Evolutionary conservation across 2,329 filamentous ascomycete genomes (phyloP).

Genomic region (Cladophialophora psammophila): DNA sequence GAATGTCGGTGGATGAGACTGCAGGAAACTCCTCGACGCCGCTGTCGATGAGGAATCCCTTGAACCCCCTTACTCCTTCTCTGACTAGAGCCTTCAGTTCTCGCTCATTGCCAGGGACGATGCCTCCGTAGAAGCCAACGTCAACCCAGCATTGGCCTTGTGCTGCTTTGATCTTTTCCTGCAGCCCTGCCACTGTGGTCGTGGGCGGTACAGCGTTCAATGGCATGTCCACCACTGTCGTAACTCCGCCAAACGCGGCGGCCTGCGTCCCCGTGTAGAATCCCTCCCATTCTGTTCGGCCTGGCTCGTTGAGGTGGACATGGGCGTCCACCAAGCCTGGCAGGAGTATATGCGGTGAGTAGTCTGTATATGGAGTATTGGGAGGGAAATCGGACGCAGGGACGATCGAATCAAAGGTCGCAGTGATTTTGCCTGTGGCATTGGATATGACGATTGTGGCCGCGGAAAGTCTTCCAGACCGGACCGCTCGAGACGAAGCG

Average conservation of each 20-base stretch:
- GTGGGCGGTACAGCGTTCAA: conserved; percentile 96
- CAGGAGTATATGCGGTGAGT: conserved; percentile 83
- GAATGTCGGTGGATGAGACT: conserved; percentile 80
- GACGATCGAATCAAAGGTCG: conserved; percentile 76
- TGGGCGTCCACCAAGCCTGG: conserved; percentile 96
- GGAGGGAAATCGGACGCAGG: conserved; percentile 76
- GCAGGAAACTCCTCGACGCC: conserved; percentile 96
- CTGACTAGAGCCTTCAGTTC: conserved; percentile 82
- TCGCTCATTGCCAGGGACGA: conserved; percentile 85
- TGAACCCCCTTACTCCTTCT: conserved; percentile 91
- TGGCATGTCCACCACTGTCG: conserved; percentile 97
- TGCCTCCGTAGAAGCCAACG: conserved; percentile 96
- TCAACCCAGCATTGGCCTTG: conserved; percentile 95
- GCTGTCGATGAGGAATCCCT: conserved; percentile 96
- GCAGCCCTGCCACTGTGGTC: conserved; percentile 81
- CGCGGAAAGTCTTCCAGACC: conserved; percentile 77
- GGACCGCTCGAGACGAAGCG: conserved; percentile 81
- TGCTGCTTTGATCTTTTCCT: conserved; percentile 85
- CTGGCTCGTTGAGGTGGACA: conserved; percentile 96
- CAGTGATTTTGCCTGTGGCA: conserved; percentile 81
- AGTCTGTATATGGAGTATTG: conserved; percentile 77
- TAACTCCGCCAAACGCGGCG: conserved; percentile 93
- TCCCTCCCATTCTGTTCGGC: conserved; percentile 96
- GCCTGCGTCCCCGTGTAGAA: conserved; percentile 95
- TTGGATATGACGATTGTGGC: conserved; percentile 84